Percentiles rank a stretch among this genome's conserved stretches.
Conservation (phyloP, 106 monocot species). For the Dendrobium huoshanense region DNA sequence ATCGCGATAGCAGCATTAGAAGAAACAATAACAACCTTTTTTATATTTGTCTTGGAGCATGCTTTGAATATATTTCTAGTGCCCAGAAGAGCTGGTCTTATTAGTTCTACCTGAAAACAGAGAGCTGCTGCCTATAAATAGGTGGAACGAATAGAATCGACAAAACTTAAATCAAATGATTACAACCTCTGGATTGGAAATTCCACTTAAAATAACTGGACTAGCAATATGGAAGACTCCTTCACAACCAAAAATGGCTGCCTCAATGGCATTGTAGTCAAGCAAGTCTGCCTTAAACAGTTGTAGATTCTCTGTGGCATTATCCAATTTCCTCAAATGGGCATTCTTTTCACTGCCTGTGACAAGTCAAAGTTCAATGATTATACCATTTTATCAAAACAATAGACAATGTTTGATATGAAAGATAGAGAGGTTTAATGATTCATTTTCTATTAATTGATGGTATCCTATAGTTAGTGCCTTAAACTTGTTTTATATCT, state of each 20-base stretch:
- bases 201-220: conserved; percentile 20
- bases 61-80: background rate
- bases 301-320: conserved; percentile 43
- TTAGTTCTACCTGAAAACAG: background rate
- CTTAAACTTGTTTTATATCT: no score
- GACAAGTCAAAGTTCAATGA: background rate
- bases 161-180: background rate
- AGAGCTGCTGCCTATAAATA: background rate
- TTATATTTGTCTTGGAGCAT: background rate
- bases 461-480: no score
- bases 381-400: no score
- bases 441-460: no score
- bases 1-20: background rate
- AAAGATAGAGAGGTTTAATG: no score
- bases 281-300: conserved; percentile 73
- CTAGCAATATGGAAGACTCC: conserved; percentile 83
- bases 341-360: conserved; percentile 66
- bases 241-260: conserved; percentile 70
- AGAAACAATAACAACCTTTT: background rate
- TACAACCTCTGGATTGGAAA: no score
- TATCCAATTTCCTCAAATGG: conserved; percentile 54
- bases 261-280: conserved; percentile 38
- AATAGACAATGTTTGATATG: no score
- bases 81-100: background rate
- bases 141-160: background rate